Percentiles rank a stretch among this genome's conserved stretches.
Evolutionary conservation across 2,329 filamentous ascomycete genomes (phyloP).

Genomic region (Monosporascus cannonballus): DNA sequence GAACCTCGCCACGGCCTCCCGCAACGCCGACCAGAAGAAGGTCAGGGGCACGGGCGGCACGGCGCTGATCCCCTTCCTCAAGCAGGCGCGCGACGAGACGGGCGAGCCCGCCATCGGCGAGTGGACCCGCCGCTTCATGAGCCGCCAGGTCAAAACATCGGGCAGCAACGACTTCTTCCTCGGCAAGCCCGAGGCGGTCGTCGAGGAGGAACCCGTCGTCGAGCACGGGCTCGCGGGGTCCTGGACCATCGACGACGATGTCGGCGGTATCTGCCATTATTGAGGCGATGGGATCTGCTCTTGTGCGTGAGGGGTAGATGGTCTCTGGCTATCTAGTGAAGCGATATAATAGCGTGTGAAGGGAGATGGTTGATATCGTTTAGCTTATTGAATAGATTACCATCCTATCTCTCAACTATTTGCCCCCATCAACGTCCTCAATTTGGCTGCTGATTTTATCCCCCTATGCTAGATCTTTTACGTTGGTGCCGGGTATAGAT

Average conservation of each 20-base stretch:
- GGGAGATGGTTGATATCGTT: too few relatives aligned
- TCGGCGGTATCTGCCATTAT: conserved; percentile 57
- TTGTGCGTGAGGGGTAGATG: too few relatives aligned
- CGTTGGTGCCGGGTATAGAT: too few relatives aligned
- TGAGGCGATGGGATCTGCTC: conserved; percentile 15
- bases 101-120: conserved; percentile 77
- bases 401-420: too few relatives aligned
- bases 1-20: conserved; percentile 59
- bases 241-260: conserved; percentile 82
- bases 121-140: conserved; percentile 56
- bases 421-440: too few relatives aligned
- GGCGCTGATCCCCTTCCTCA: conserved; percentile 88
- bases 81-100: conserved; percentile 94
- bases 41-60: conserved; percentile 90
- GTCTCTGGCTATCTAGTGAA: too few relatives aligned
- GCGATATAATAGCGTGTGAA: too few relatives aligned
- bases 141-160: conserved; percentile 40
- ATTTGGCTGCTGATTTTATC: too few relatives aligned
- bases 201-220: conserved; percentile 22
- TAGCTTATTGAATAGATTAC: too few relatives aligned
- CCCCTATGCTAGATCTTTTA: too few relatives aligned
- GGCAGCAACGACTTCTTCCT: conserved; percentile 53
- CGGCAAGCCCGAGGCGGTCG: conserved; percentile 41
- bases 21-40: conserved; percentile 44
- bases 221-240: conserved; percentile 66